A percentile compares a stretch with the other conserved stretches of the same genome.
Evolutionary conservation across 1,139 yeast species (phyloP).

Genomic region (Candida pseudoviswanathii): DNA sequence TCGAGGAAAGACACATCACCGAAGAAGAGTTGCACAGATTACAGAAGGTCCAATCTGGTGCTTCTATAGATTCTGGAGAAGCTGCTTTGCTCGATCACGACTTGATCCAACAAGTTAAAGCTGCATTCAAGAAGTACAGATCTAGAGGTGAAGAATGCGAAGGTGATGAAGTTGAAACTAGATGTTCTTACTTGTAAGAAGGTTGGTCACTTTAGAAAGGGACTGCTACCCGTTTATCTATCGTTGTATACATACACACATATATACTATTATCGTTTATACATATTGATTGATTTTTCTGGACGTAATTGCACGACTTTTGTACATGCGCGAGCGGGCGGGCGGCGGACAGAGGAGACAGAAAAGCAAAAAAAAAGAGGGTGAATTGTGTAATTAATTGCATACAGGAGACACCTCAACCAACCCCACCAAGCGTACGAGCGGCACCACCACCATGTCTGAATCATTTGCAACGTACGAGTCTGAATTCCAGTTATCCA

Average conservation of each 20-base stretch:
- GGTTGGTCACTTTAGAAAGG: too few species aligned
- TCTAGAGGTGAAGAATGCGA: constrained; percentile 41
- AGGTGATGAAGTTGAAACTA: constrained; percentile 63
- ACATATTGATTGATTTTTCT: too few species aligned
- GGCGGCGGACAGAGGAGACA: too few species aligned
- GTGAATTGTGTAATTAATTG: background rate
- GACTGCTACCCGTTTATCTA: background rate
- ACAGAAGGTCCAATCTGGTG: constrained; percentile 35
- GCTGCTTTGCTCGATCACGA: constrained; percentile 30
- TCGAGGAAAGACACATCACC: constrained; percentile 18
- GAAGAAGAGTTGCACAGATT: constrained; percentile 29
- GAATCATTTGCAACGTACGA: constrained; percentile 72
- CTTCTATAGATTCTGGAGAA: constrained; percentile 32
- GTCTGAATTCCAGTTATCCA: constrained; percentile 71
- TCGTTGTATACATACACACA: too few species aligned
- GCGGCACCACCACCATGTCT: constrained; percentile 40
- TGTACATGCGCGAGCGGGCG: too few species aligned
- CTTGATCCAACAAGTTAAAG: constrained; percentile 53
- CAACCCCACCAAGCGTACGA: too few species aligned
- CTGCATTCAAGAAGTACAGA: constrained; percentile 53
- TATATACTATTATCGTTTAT: too few species aligned
- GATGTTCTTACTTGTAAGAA: constrained; percentile 18
- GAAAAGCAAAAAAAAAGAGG: background rate
- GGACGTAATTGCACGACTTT: background rate
- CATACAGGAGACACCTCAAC: too few species aligned